These are phyloP conservation scores for Starmerella powellii DNA, from an alignment of 805 yeast genomes.

Conservation along the genomic window DNA sequence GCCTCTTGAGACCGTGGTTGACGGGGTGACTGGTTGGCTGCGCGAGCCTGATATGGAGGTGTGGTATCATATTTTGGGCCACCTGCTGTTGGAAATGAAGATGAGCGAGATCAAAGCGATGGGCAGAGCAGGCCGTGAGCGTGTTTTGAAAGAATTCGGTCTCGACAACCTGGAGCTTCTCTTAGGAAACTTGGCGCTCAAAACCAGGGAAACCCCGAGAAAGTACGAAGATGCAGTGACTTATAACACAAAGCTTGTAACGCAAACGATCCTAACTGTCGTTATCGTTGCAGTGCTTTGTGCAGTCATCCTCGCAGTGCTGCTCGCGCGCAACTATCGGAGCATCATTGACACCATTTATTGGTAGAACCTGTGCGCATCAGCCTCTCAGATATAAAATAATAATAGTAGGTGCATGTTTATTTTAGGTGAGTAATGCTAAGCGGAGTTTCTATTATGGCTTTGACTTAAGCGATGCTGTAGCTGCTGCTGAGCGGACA, in stretches of 20 bases:
- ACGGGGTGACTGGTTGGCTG: conserved; percentile 33
- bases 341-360: conserved; percentile 10
- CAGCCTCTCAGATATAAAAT: neutral
- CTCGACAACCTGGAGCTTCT: conserved; percentile 25
- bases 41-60: conserved; percentile 26
- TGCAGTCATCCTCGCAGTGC: neutral
- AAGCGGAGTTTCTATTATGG: neutral
- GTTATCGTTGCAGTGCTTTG: neutral
- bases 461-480: neutral
- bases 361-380: conserved; percentile 9
- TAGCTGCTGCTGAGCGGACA: conserved; percentile 1
- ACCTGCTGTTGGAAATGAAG: conserved; percentile 21
- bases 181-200: conserved; percentile 21
- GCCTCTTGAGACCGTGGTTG: conserved; percentile 66
- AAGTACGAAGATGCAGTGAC: conserved; percentile 12
- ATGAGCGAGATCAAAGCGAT: conserved; percentile 22
- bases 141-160: conserved; percentile 29
- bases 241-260: conserved; percentile 8
- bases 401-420: too few relatives aligned
- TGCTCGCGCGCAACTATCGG: conserved; percentile 7
- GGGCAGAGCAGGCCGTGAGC: conserved; percentile 26
- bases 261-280: neutral
- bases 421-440: neutral
- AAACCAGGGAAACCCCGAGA: conserved; percentile 18
- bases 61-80: conserved; percentile 30